Evolutionary conservation across 345 rosid species (phyloP).

Genomic region (Eucalyptus cladocalyx): DNA sequence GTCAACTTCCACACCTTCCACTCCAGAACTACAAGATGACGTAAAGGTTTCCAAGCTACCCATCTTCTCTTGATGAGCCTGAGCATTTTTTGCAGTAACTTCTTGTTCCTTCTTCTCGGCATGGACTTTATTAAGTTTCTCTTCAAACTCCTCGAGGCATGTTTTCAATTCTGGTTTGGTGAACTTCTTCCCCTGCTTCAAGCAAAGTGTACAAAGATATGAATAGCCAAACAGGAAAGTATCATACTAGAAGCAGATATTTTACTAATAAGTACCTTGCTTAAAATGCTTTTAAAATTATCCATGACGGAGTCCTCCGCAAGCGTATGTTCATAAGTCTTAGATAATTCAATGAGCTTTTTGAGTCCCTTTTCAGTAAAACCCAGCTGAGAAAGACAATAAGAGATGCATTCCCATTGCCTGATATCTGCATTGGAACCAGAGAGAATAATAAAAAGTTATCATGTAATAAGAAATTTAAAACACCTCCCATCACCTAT

Average conservation of each 20-base stretch:
- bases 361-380: conserved; percentile 93
- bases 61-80: conserved; percentile 59
- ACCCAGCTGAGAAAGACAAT: conserved; percentile 85
- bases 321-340: conserved; percentile 73
- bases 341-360: conserved; percentile 82
- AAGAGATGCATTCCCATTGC: conserved; percentile 90
- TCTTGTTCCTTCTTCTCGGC: conserved; percentile 93
- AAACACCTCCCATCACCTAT: background rate
- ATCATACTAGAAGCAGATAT: background rate
- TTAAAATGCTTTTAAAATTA: conserved; percentile 74
- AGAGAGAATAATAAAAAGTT: background rate
- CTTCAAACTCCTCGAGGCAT: conserved; percentile 93
- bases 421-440: conserved; percentile 45
- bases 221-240: background rate
- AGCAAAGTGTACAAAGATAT: background rate
- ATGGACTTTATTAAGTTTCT: conserved; percentile 82
- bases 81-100: conserved; percentile 80
- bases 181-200: conserved; percentile 79
- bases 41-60: conserved; percentile 21
- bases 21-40: conserved; percentile 23
- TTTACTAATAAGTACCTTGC: conserved; percentile 39
- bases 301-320: conserved; percentile 80
- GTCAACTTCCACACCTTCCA: conserved; percentile 30
- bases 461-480: background rate
- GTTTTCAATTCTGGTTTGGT: conserved; percentile 88